Evolutionary conservation across 495 filamentous ascomycete genomes (phyloP).

Genomic region (Xylaria grammica): DNA sequence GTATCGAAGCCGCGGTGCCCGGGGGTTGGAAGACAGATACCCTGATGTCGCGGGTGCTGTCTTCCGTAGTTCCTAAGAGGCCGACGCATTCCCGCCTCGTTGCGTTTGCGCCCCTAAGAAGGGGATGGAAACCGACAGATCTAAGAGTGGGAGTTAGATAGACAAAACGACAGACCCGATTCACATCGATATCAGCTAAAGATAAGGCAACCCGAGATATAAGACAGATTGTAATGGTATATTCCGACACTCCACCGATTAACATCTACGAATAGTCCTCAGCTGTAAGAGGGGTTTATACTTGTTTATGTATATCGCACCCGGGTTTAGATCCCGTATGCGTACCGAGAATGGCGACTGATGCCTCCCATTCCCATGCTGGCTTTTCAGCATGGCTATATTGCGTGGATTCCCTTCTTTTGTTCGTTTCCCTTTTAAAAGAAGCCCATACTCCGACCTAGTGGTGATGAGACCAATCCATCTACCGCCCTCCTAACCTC

Average conservation of each 20-base stretch:
- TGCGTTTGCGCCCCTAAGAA: too few relatives aligned
- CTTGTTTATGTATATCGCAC: background rate
- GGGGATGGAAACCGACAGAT: too few relatives aligned
- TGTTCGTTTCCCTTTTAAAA: slow-evolving; percentile 20
- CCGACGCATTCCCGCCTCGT: too few relatives aligned
- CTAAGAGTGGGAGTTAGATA: too few relatives aligned
- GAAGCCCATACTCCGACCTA: slow-evolving; percentile 34
- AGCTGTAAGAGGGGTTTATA: background rate
- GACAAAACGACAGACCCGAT: too few relatives aligned
- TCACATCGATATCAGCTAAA: too few relatives aligned
- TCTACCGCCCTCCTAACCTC: slow-evolving; percentile 32
- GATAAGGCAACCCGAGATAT: too few relatives aligned
- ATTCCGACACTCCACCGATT: slow-evolving; percentile 4
- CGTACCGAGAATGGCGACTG: background rate
- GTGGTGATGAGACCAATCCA: slow-evolving; percentile 27
- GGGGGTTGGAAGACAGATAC: too few relatives aligned
- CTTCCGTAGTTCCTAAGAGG: too few relatives aligned
- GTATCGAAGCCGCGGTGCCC: too few relatives aligned
- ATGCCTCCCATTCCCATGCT: background rate
- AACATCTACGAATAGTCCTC: background rate
- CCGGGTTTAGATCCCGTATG: background rate
- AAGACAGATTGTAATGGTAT: slow-evolving; percentile 2
- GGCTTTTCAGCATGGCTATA: background rate
- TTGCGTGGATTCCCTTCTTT: too few relatives aligned
- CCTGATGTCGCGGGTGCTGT: too few relatives aligned